Conservation (phyloP, 2,329 filamentous ascomycete species). For the Xylariomycetidae sp. region DNA sequence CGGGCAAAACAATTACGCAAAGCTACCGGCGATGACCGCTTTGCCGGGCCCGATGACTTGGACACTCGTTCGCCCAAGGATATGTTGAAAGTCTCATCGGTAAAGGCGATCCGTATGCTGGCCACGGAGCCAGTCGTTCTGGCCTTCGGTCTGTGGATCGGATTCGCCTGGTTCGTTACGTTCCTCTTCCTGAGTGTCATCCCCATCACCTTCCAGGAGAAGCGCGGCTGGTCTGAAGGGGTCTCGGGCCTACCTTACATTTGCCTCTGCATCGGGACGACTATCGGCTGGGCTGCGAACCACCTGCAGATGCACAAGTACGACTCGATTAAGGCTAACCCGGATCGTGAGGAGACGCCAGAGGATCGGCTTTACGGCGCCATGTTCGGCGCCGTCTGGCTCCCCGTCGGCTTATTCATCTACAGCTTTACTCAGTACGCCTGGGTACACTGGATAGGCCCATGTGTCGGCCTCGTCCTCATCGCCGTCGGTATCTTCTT, state of each 20-base stretch:
- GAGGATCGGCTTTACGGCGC: constrained; percentile 45
- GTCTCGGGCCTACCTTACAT: constrained; percentile 47
- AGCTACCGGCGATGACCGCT: constrained; percentile 43
- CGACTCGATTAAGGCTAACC: constrained; percentile 31
- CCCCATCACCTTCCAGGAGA: constrained; percentile 45
- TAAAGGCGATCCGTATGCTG: constrained; percentile 36
- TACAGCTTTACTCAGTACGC: constrained; percentile 51
- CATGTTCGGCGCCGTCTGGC: constrained; percentile 40
- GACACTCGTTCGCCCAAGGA: constrained; percentile 43
- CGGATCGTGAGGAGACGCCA: constrained; percentile 32
- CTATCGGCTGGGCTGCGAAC: constrained; percentile 42
- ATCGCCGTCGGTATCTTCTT: constrained; percentile 52
- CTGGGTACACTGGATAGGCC: constrained; percentile 43
- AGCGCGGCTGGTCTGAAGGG: constrained; percentile 48
- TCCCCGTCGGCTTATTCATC: constrained; percentile 46
- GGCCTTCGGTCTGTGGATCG: constrained; percentile 41
- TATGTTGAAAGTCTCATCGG: constrained; percentile 42
- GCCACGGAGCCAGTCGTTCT: constrained; percentile 16
- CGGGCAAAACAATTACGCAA: constrained; percentile 43
- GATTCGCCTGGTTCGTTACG: constrained; percentile 48
- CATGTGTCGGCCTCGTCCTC: constrained; percentile 42
- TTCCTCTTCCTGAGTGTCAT: constrained; percentile 50
- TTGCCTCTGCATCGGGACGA: constrained; percentile 42
- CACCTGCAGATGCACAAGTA: constrained; percentile 48
- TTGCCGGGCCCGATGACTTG: constrained; percentile 45